A percentile compares a stretch with the other conserved stretches of the same genome.
Conservation (phyloP, 176 grass and related monocot genomes). For the Chloris gayana region DNA sequence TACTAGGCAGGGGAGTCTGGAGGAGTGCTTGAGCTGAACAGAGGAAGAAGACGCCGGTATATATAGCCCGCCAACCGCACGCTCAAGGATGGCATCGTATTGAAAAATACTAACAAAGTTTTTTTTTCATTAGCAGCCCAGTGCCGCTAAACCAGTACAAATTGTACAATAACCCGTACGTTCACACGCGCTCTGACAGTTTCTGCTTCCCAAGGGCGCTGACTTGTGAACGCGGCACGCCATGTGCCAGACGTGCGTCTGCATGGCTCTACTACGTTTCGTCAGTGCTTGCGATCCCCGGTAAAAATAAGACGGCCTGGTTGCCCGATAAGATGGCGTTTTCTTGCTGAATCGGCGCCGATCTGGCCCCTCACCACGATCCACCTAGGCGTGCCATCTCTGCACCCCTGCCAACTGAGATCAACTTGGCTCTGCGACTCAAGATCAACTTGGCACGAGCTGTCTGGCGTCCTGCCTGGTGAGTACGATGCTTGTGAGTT, state of each 20-base stretch:
- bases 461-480: slow-evolving; percentile 32
- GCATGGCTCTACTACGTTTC: not conserved
- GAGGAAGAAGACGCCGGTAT: slow-evolving; percentile 15
- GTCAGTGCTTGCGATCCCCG: not conserved
- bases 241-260: slow-evolving; percentile 34
- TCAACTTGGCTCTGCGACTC: not conserved
- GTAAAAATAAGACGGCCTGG: not conserved
- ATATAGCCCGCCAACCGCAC: slow-evolving; percentile 41
- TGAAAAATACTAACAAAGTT: not conserved
- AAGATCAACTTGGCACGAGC: slow-evolving; percentile 44
- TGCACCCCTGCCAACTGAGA: not conserved
- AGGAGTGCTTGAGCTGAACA: not conserved
- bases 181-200: slow-evolving; percentile 6
- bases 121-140: not conserved
- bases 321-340: not conserved
- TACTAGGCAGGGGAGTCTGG: not conserved
- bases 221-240: slow-evolving; percentile 33
- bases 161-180: slow-evolving; percentile 16
- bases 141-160: not conserved
- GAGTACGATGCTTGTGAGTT: not conserved
- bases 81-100: not conserved
- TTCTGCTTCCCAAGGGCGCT: slow-evolving; percentile 36
- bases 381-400: slow-evolving; percentile 19
- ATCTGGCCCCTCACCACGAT: slow-evolving; percentile 28
- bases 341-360: slow-evolving; percentile 25